A percentile compares a stretch with the other conserved stretches of the same genome.
These are phyloP conservation scores for Bothriochloa decipiens DNA, from an alignment of 176 grass and related monocot species.

Conservation along the genomic window DNA sequence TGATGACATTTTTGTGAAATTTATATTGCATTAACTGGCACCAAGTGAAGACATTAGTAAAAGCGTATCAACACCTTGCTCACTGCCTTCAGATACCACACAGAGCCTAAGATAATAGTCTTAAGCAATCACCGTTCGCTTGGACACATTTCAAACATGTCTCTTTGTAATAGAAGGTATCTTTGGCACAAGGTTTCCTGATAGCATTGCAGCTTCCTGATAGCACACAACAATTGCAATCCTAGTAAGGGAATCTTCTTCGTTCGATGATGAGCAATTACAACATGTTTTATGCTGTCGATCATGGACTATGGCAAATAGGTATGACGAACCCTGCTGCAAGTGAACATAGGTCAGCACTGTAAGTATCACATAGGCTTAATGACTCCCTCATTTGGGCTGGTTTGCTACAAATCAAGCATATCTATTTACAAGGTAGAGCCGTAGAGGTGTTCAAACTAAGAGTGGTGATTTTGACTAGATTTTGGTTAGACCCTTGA, in stretches of 20 bases:
- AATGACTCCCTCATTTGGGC: too few relatives aligned
- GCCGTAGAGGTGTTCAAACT: too few relatives aligned
- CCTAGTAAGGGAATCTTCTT: slow-evolving; percentile 43
- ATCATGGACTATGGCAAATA: too few relatives aligned
- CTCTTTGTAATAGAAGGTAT: slow-evolving; percentile 65
- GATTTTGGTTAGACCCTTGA: too few relatives aligned
- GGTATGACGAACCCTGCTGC: too few relatives aligned
- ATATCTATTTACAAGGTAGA: too few relatives aligned
- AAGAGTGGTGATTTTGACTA: too few relatives aligned
- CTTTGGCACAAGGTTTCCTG: slow-evolving; percentile 45
- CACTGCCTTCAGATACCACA: slow-evolving; percentile 50
- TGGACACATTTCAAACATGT: slow-evolving; percentile 58
- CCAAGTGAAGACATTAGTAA: slow-evolving; percentile 52
- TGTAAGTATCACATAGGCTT: too few relatives aligned
- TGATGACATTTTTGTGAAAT: slow-evolving; percentile 25
- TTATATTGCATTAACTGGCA: slow-evolving; percentile 47
- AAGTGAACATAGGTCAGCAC: too few relatives aligned
- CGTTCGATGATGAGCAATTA: slow-evolving; percentile 39
- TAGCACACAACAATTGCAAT: slow-evolving; percentile 72
- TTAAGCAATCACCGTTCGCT: slow-evolving; percentile 42
- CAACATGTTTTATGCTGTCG: too few relatives aligned
- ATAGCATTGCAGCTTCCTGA: slow-evolving; percentile 80
- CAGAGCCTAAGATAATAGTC: slow-evolving; percentile 63
- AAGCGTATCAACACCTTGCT: slow-evolving; percentile 69
- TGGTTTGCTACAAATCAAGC: too few relatives aligned